phyloP scores from a whole-genome alignment of 805 yeast genomes.

The Candida railenensis region DNA sequence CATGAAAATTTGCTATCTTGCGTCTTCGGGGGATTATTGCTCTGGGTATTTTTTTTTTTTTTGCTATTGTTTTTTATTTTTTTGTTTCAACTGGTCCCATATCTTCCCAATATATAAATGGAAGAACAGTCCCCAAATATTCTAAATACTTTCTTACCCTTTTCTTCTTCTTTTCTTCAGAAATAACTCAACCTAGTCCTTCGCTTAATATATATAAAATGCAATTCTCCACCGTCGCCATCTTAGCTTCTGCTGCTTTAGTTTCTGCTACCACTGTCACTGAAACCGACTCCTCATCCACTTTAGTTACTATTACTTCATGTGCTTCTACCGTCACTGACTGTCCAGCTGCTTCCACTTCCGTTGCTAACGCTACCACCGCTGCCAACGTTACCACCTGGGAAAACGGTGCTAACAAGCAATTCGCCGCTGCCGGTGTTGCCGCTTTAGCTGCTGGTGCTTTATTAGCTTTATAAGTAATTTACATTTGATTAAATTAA shows the following conservation, averaged over 20 bases:
- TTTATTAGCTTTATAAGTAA: constrained; percentile 30
- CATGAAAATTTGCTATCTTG: not conserved
- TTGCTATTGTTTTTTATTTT: constrained; percentile 4
- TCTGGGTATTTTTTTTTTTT: constrained; percentile 5
- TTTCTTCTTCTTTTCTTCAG: not conserved
- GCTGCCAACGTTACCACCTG: constrained; percentile 15
- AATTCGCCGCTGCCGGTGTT: constrained; percentile 31
- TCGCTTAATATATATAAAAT: constrained; percentile 22
- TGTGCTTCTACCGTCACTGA: constrained; percentile 41
- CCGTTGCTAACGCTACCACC: constrained; percentile 22
- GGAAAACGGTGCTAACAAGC: constrained; percentile 13
- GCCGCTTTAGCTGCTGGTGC: constrained; percentile 32
- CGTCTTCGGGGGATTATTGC: not conserved
- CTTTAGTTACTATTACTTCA: constrained; percentile 42
- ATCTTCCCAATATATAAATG: not conserved
- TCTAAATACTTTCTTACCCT: not conserved
- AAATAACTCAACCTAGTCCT: constrained; percentile 15
- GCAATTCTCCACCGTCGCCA: constrained; percentile 47
- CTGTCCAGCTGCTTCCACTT: constrained; percentile 35
- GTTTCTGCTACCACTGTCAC: constrained; percentile 30
- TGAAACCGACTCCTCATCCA: constrained; percentile 28
- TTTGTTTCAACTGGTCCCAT: not conserved
- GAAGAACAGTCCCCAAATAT: not conserved
- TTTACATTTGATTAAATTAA: not conserved
- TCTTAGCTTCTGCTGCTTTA: constrained; percentile 36